phyloP scores from a whole-genome alignment of 202 grass and related monocot genomes.

The Schoenoplectus triqueter region DNA sequence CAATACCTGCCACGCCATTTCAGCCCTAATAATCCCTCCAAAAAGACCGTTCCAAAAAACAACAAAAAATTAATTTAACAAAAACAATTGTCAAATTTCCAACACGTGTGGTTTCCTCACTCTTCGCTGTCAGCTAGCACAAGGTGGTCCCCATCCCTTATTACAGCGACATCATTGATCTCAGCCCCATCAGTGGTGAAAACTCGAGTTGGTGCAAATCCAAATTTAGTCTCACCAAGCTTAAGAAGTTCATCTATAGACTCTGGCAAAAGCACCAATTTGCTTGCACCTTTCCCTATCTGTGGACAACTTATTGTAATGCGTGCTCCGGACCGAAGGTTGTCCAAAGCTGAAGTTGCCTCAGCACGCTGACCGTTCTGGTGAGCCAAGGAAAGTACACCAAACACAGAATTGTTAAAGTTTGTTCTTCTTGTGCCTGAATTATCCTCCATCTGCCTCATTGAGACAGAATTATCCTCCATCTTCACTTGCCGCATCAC shows the following conservation, averaged over 20 bases:
- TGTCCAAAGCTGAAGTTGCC: slow-evolving; percentile 30
- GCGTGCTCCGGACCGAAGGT: slow-evolving; percentile 37
- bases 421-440: slow-evolving; percentile 40
- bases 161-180: slow-evolving; percentile 71
- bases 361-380: slow-evolving; percentile 21
- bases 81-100: slow-evolving; percentile 2
- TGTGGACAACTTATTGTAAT: slow-evolving; percentile 76
- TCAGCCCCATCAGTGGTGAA: slow-evolving; percentile 67
- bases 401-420: slow-evolving; percentile 93
- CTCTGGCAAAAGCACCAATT: slow-evolving; percentile 69
- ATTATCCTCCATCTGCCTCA: not conserved
- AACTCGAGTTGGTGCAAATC: slow-evolving; percentile 51
- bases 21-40: not conserved
- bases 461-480: not conserved
- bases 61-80: slow-evolving; percentile 14
- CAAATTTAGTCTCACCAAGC: slow-evolving; percentile 69
- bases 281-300: slow-evolving; percentile 47
- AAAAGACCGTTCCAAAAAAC: not conserved
- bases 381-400: slow-evolving; percentile 63
- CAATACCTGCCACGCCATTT: not conserved
- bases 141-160: slow-evolving; percentile 85
- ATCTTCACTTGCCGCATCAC: slow-evolving; percentile 39
- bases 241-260: slow-evolving; percentile 70
- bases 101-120: slow-evolving; percentile 22
- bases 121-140: slow-evolving; percentile 53